A percentile compares a stretch with the other conserved stretches of the same genome.
These are phyloP conservation scores for Fusarium chlamydosporum DNA, from an alignment of 2,329 filamentous ascomycete species.

Conservation along the genomic window DNA sequence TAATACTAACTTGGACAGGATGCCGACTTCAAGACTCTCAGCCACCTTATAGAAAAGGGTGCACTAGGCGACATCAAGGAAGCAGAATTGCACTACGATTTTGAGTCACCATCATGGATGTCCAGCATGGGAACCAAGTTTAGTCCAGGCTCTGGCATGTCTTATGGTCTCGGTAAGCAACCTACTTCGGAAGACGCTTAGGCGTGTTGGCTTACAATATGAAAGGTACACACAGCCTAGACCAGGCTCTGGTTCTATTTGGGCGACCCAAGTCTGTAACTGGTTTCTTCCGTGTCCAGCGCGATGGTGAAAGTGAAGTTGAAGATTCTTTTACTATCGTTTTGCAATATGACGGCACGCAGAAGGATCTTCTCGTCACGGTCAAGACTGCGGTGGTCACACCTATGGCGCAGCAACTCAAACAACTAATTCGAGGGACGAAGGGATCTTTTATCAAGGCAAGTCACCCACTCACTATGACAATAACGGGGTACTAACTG, in stretches of 20 bases:
- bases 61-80: slow-evolving; percentile 70
- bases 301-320: slow-evolving; percentile 49
- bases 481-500: fast-evolving
- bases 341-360: slow-evolving; percentile 65
- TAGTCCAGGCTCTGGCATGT: slow-evolving; percentile 58
- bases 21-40: slow-evolving; percentile 43
- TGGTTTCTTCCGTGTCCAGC: slow-evolving; percentile 43
- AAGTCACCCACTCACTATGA: fast-evolving
- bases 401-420: slow-evolving; percentile 39
- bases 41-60: slow-evolving; percentile 23
- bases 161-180: slow-evolving; percentile 58
- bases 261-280: slow-evolving; percentile 41
- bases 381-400: slow-evolving; percentile 41
- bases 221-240: slow-evolving; percentile 45
- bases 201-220: background rate
- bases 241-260: slow-evolving; percentile 41
- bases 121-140: slow-evolving; percentile 52
- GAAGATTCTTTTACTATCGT: slow-evolving; percentile 69
- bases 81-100: slow-evolving; percentile 77
- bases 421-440: slow-evolving; percentile 40
- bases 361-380: slow-evolving; percentile 51
- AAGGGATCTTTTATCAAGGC: slow-evolving; percentile 45
- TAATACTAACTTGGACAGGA: slow-evolving; percentile 18
- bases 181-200: fast-evolving
- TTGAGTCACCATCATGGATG: slow-evolving; percentile 60